phyloP scores from a whole-genome alignment of 169 alveolate species.

The Cryptosporidium viatorum region DNA sequence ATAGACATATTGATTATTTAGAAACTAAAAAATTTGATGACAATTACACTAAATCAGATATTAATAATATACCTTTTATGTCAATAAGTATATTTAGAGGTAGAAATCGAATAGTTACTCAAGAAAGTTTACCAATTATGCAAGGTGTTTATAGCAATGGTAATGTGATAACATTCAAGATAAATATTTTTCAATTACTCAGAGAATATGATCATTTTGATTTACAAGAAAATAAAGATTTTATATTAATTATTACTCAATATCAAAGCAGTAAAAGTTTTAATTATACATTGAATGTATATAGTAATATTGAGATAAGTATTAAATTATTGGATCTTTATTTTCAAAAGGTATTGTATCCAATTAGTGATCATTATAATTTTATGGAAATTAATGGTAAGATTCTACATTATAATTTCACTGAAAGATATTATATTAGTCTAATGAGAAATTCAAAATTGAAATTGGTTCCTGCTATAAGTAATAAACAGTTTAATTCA shows the following conservation, averaged over 20 bases:
- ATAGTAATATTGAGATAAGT: constrained; percentile 37
- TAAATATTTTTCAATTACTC: constrained; percentile 14
- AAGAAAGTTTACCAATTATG: constrained; percentile 39
- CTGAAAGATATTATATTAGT: constrained; percentile 26
- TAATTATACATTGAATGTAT: constrained; percentile 38
- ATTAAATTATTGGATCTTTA: constrained; percentile 10
- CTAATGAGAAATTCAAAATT: neutral
- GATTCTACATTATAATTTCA: constrained; percentile 8
- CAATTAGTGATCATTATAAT: neutral
- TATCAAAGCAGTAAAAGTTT: constrained; percentile 31
- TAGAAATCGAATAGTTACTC: constrained; percentile 28
- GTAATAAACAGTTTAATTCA: neutral
- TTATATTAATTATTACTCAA: constrained; percentile 50
- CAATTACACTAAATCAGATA: neutral
- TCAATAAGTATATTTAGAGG: constrained; percentile 57
- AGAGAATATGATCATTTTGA: constrained; percentile 25
- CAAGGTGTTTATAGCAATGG: constrained; percentile 70
- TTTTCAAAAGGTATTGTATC: neutral
- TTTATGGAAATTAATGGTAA: constrained; percentile 32
- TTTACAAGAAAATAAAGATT: constrained; percentile 12
- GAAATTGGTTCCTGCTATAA: neutral
- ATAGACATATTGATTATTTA: constrained; percentile 50
- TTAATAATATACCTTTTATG: constrained; percentile 20
- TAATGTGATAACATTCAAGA: constrained; percentile 18
- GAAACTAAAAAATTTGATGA: neutral